Conservation (phyloP, 2,329 filamentous ascomycete species). For the Aspergillus ustus region DNA sequence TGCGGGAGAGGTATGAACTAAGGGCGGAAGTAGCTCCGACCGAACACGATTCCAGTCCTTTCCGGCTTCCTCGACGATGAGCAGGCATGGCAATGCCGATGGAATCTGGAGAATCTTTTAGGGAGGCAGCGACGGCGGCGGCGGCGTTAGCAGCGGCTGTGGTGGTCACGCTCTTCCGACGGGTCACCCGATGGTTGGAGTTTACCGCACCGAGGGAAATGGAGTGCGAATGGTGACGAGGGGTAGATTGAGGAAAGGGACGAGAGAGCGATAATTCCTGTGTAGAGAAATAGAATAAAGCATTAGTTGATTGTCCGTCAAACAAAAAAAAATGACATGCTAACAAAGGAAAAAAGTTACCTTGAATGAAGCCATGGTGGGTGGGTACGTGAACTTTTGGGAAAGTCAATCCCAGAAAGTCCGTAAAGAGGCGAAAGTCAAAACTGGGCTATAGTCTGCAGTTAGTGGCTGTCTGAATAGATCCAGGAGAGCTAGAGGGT, state of each 20-base stretch:
- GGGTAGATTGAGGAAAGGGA: slow-evolving; percentile 70
- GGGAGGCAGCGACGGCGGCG: slow-evolving; percentile 63
- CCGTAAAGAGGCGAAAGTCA: slow-evolving; percentile 16
- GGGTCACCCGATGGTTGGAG: slow-evolving; percentile 81
- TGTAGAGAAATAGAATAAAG: slow-evolving; percentile 17
- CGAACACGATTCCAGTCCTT: slow-evolving; percentile 69
- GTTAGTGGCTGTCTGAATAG: slow-evolving; percentile 8
- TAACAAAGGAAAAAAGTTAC: slow-evolving; percentile 29
- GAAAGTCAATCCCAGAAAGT: slow-evolving; percentile 35
- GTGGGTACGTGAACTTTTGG: slow-evolving; percentile 33
- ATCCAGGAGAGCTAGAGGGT: slow-evolving; percentile 2
- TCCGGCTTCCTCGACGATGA: slow-evolving; percentile 58
- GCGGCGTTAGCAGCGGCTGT: slow-evolving; percentile 74
- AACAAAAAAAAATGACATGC: slow-evolving; percentile 8
- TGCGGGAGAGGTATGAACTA: slow-evolving; percentile 48
- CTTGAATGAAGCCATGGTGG: slow-evolving; percentile 48
- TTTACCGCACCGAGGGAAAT: slow-evolving; percentile 78
- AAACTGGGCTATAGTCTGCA: slow-evolving; percentile 9
- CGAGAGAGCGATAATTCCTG: slow-evolving; percentile 61
- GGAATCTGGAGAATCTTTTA: slow-evolving; percentile 66
- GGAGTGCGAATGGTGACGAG: slow-evolving; percentile 80
- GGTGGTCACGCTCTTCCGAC: slow-evolving; percentile 89
- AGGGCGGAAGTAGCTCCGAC: slow-evolving; percentile 47
- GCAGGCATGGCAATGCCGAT: slow-evolving; percentile 61
- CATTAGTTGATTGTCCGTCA: slow-evolving; percentile 26